Conservation (phyloP, 2,329 filamentous ascomycete genomes). For the Aspergillus glaucus region DNA sequence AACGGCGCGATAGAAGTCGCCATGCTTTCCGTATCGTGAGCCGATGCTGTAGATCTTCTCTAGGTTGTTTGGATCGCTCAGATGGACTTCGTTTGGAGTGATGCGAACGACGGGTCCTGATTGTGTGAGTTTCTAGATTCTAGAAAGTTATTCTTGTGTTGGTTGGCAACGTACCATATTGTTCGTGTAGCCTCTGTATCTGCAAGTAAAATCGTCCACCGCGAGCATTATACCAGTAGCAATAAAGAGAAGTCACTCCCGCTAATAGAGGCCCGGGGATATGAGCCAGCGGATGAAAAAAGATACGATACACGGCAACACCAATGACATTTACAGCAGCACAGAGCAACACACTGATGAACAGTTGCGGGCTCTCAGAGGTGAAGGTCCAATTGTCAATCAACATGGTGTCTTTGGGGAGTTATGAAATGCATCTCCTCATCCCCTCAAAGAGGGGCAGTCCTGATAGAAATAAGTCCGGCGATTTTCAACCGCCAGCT, state of each 20-base stretch:
- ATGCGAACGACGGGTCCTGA: constrained; percentile 24
- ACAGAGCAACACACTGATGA: not conserved
- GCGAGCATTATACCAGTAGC: constrained; percentile 21
- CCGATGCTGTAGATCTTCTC: constrained; percentile 21
- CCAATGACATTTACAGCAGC: not conserved
- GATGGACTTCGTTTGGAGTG: constrained; percentile 22
- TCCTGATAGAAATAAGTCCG: too few species aligned
- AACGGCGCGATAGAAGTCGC: constrained; percentile 20
- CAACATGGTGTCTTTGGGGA: not conserved
- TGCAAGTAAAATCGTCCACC: constrained; percentile 18
- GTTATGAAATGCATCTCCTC: too few species aligned
- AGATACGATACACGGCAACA: constrained; percentile 18
- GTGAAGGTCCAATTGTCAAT: not conserved
- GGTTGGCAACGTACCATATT: constrained; percentile 17
- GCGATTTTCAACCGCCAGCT: too few species aligned
- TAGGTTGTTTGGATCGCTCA: constrained; percentile 19
- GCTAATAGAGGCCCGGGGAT: constrained; percentile 23
- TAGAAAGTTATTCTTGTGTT: too few species aligned
- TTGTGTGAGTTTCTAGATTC: too few species aligned
- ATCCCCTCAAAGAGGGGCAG: too few species aligned
- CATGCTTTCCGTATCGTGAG: constrained; percentile 18
- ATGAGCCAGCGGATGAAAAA: constrained; percentile 23
- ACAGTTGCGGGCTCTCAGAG: not conserved
- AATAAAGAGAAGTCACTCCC: constrained; percentile 12
- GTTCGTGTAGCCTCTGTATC: constrained; percentile 18